Conservation (phyloP, 2,329 filamentous ascomycete genomes). For the Ascochyta pisi region DNA sequence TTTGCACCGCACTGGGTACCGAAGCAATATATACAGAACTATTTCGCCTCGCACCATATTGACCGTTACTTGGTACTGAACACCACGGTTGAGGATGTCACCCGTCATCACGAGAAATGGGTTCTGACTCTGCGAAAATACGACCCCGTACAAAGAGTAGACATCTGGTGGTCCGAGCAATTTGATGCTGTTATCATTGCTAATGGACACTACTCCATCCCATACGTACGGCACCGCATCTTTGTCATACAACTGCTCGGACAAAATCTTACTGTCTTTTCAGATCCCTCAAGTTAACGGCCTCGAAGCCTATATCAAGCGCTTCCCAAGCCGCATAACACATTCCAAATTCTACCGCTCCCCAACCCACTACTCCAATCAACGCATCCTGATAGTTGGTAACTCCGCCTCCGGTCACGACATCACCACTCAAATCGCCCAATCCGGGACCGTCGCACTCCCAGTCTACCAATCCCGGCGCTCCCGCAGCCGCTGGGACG, state of each 20-base stretch:
- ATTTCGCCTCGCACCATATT: constrained; percentile 59
- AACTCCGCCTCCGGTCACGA: constrained; percentile 46
- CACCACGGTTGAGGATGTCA: constrained; percentile 61
- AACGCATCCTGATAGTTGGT: constrained; percentile 36
- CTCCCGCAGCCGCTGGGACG: constrained; percentile 60
- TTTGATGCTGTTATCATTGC: constrained; percentile 53
- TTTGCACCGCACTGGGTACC: constrained; percentile 64
- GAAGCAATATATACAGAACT: constrained; percentile 57
- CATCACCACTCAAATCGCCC: constrained; percentile 32
- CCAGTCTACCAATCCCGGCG: constrained; percentile 62
- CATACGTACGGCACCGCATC: constrained; percentile 46
- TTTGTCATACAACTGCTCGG: neutral
- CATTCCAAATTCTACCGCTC: constrained; percentile 54
- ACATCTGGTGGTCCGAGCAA: constrained; percentile 62
- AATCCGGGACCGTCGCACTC: constrained; percentile 35
- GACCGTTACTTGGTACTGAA: constrained; percentile 58
- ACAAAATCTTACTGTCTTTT: too few species aligned
- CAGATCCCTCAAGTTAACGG: constrained; percentile 59
- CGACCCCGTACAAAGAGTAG: constrained; percentile 53
- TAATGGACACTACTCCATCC: constrained; percentile 44
- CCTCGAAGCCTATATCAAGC: constrained; percentile 62
- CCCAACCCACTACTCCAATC: constrained; percentile 16
- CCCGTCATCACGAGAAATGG: constrained; percentile 51
- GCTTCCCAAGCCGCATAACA: constrained; percentile 52
- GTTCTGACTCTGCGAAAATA: constrained; percentile 57